Base-by-base conservation (phyloP, 331 rosid species). In the Quercus tomentella region DNA sequence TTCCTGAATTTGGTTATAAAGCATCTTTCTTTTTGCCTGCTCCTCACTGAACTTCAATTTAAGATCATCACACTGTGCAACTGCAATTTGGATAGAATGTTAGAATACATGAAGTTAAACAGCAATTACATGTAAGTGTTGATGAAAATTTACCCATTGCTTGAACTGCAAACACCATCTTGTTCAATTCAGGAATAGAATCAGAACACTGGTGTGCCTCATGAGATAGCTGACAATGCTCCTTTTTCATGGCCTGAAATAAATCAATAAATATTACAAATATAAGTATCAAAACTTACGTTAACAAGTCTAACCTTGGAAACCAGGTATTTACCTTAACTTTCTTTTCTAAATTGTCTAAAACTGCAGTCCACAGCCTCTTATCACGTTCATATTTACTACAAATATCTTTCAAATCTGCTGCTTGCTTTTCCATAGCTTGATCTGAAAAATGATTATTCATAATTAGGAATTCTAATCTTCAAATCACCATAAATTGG, bases 1-100 rank as follows among this genome's bases (percentile, higher is more conserved):
- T 79, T 93, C 97, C 74, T 91, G 97, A 84, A 91, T 92, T 82
- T 91, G 94, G 74, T 93, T 93, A 65, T 91, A 93, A 28, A 93
- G 97, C 84, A 83, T 87, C 84, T 88, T 93, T 80, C 97, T 91
- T 86, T 78, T 63, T 72, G 82, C 79, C 87, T 89, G 93, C 86
- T 93, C 97, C 77, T 93, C 97, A 3, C 85, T 81, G 82, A 89
- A 91, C 84, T 89, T 93, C 83, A 88, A 75, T 86, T 93, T 93
- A 22, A 93, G 92, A 81, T 91, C 94, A 79, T 89, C 93, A 83
- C 92, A 91, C 87, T 93, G 93, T 76, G 81, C 86, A 76, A 93
- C 97, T 91, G 91, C 84, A 84, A 80, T 56, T 70, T 22, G 71
- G 54, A 85, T 37, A 15, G 56, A 82, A 77, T 28, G 21, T 31